Conservation (phyloP, 2,329 filamentous ascomycete species). For the Ramularia endophylla region DNA sequence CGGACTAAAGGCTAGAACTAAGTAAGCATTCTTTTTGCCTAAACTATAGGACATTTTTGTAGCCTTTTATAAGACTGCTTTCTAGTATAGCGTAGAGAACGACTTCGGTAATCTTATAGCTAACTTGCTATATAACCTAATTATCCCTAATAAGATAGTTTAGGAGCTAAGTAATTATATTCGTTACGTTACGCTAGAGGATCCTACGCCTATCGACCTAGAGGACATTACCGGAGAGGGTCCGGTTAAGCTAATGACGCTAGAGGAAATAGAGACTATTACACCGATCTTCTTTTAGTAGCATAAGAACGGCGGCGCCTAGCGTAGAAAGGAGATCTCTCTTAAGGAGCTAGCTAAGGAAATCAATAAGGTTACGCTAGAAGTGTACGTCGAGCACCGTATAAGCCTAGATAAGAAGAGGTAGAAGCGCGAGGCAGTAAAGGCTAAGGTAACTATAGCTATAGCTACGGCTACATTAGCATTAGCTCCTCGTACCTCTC, state of each 20-base stretch:
- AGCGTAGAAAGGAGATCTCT: background rate
- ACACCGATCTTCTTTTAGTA: background rate
- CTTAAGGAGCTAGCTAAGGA: background rate
- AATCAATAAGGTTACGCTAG: background rate
- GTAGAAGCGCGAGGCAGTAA: background rate
- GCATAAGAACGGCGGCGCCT: background rate
- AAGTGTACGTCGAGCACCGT: background rate
- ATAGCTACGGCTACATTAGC: background rate
- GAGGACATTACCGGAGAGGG: no score
- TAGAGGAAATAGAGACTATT: background rate
- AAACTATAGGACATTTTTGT: background rate
- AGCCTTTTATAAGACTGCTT: background rate
- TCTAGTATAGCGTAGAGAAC: background rate
- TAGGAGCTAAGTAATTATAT: background rate
- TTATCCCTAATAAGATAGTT: background rate
- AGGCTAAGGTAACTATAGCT: background rate
- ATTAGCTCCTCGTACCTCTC: background rate
- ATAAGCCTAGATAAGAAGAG: background rate
- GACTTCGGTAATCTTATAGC: background rate
- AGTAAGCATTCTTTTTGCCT: background rate
- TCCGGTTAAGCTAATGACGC: no score
- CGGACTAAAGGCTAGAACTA: background rate
- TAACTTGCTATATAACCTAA: background rate
- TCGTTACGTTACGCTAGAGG: background rate
- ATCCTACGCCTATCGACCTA: background rate